Evolutionary conservation across 495 filamentous ascomycete species (phyloP).

Genomic region (Immersiella caudata): DNA sequence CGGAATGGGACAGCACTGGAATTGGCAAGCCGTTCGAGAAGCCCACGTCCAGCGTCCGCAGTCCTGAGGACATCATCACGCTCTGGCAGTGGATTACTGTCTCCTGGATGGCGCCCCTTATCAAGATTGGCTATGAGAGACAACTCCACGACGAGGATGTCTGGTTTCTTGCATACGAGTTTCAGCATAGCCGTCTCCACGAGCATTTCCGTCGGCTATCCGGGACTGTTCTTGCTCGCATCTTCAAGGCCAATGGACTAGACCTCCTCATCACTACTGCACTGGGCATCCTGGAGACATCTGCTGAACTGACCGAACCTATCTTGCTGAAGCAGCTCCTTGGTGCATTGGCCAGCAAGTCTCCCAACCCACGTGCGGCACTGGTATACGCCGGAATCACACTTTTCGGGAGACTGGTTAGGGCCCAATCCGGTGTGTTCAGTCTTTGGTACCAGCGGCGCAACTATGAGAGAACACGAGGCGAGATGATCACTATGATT

Average conservation of each 20-base stretch:
- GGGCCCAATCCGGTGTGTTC: slow-evolving; percentile 67
- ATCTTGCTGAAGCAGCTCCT: slow-evolving; percentile 74
- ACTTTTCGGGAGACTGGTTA: slow-evolving; percentile 61
- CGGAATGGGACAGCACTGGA: slow-evolving; percentile 55
- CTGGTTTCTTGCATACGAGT: slow-evolving; percentile 74
- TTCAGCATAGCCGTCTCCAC: slow-evolving; percentile 73
- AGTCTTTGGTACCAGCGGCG: slow-evolving; percentile 74
- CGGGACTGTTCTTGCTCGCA: slow-evolving; percentile 68
- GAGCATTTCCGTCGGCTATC: slow-evolving; percentile 69
- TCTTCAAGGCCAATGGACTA: slow-evolving; percentile 71
- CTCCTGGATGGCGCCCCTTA: slow-evolving; percentile 79
- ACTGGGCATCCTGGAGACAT: slow-evolving; percentile 63
- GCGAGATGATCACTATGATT: slow-evolving; percentile 85
- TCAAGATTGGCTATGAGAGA: slow-evolving; percentile 60
- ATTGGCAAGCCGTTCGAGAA: slow-evolving; percentile 62
- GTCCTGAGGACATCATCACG: slow-evolving; percentile 78
- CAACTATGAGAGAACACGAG: slow-evolving; percentile 73
- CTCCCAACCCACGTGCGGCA: slow-evolving; percentile 54
- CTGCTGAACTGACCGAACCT: slow-evolving; percentile 66
- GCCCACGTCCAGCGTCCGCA: slow-evolving; percentile 65
- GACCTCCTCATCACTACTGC: slow-evolving; percentile 69
- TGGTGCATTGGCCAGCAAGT: slow-evolving; percentile 61
- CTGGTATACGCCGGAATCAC: slow-evolving; percentile 68
- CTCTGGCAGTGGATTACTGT: slow-evolving; percentile 83
- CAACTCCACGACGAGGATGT: slow-evolving; percentile 77